A percentile compares a stretch with the other conserved stretches of the same genome.
phyloP scores from a whole-genome alignment of 139 green algal genomes.

The Coelastrella sp. region DNA sequence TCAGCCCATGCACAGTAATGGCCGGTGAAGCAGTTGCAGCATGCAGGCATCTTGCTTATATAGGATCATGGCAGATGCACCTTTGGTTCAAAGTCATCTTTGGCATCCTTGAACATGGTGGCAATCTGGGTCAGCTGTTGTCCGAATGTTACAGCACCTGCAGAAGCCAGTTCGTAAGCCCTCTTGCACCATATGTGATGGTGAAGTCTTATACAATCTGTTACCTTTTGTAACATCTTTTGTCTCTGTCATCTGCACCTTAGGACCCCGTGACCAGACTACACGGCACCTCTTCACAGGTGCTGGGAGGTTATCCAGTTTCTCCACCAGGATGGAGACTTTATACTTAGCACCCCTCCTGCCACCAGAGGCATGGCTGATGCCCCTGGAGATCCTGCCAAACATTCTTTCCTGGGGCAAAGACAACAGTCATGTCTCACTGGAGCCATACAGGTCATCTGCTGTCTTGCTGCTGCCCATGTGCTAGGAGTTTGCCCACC shows the following conservation, averaged over 20 bases:
- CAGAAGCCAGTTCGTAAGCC: not conserved
- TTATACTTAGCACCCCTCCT: conserved; percentile 56
- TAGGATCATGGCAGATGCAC: conserved; percentile 25
- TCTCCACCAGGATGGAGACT: conserved; percentile 62
- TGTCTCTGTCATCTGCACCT: conserved; percentile 73
- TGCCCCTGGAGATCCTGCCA: conserved; percentile 48
- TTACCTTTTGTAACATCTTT: conserved; percentile 58
- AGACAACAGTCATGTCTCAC: not conserved
- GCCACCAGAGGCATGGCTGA: conserved; percentile 29
- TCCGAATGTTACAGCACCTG: conserved; percentile 65
- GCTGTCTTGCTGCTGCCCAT: too few relatives aligned
- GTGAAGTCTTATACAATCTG: not conserved
- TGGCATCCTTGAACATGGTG: conserved; percentile 59
- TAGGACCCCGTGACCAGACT: conserved; percentile 69
- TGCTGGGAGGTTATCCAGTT: conserved; percentile 65
- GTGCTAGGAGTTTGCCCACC: too few relatives aligned
- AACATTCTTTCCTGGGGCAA: conserved; percentile 55
- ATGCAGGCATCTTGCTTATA: not conserved
- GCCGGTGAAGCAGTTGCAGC: not conserved
- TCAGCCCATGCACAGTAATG: too few relatives aligned
- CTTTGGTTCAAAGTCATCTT: conserved; percentile 64
- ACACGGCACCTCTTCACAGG: conserved; percentile 60
- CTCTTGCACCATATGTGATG: not conserved
- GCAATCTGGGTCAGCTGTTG: conserved; percentile 73
- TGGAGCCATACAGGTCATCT: too few relatives aligned